Conservation (phyloP, 2,329 filamentous ascomycete genomes). For the Stachybotrys echinatus region DNA sequence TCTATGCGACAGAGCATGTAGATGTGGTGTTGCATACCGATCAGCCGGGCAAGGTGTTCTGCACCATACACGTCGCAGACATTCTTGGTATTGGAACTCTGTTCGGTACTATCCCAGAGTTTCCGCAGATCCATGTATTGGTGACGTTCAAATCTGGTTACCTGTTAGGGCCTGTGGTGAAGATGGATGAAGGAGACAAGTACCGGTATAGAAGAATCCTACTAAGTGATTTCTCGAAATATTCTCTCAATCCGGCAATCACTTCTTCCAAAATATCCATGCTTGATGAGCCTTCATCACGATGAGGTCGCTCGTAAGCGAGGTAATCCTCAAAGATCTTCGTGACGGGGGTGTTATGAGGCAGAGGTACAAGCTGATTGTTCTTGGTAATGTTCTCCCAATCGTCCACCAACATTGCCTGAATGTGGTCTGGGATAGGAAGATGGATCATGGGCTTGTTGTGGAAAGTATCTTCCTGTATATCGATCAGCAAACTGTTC, state of each 20-base stretch:
- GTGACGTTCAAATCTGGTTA: conserved; percentile 74
- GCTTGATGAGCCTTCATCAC: conserved; percentile 62
- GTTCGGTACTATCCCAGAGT: conserved; percentile 56
- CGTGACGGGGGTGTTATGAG: conserved; percentile 68
- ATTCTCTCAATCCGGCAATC: conserved; percentile 78
- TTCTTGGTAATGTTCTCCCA: conserved; percentile 99
- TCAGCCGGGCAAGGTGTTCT: conserved; percentile 83
- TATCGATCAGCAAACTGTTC: conserved; percentile 11
- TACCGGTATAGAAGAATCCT: conserved; percentile 81
- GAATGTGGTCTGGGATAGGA: conserved; percentile 80
- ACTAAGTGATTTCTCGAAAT: conserved; percentile 87
- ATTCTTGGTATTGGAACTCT: conserved; percentile 63
- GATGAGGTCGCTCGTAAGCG: conserved; percentile 61
- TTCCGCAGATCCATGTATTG: conserved; percentile 79
- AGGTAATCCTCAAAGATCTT: conserved; percentile 79
- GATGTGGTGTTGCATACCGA: conserved; percentile 56
- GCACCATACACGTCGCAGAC: conserved; percentile 83
- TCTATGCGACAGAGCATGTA: not conserved
- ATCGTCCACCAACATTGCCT: conserved; percentile 90
- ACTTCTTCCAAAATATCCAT: conserved; percentile 88
- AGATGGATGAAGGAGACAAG: conserved; percentile 9
- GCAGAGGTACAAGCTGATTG: conserved; percentile 80
- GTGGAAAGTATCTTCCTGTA: conserved; percentile 82
- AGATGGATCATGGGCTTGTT: conserved; percentile 81
- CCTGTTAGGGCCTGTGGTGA: conserved; percentile 13